Conservation (phyloP, 2,329 filamentous ascomycete species). For the Talaromyces piceae region DNA sequence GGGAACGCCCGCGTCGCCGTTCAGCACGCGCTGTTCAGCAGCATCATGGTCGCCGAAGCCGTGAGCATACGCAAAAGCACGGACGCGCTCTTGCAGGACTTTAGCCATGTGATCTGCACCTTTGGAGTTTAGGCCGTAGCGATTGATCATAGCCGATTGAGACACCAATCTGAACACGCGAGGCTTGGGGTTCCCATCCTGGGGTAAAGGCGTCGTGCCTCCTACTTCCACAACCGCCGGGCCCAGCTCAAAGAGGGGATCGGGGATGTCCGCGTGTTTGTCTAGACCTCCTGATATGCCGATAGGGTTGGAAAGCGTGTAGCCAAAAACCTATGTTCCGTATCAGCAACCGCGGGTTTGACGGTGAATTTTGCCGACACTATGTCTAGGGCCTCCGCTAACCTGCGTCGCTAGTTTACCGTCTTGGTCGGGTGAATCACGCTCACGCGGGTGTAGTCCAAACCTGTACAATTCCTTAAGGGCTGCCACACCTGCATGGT, state of each 20-base stretch:
- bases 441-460: constrained; percentile 74
- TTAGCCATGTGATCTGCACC: constrained; percentile 83
- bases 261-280: constrained; percentile 85
- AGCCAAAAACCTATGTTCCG: constrained; percentile 73
- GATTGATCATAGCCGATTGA: constrained; percentile 84
- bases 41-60: constrained; percentile 58
- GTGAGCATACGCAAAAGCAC: constrained; percentile 63
- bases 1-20: constrained; percentile 69
- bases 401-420: constrained; percentile 49
- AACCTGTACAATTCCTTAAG: constrained; percentile 67
- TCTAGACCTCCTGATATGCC: constrained; percentile 94
- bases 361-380: too few relatives aligned
- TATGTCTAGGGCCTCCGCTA: too few relatives aligned
- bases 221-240: constrained; percentile 86
- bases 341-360: too few relatives aligned
- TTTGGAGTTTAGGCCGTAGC: constrained; percentile 88
- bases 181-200: constrained; percentile 79
- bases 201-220: constrained; percentile 78
- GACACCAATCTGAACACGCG: constrained; percentile 80
- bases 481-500: constrained; percentile 65
- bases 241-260: constrained; percentile 75
- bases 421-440: constrained; percentile 51
- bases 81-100: constrained; percentile 67
- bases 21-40: constrained; percentile 64
- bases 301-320: constrained; percentile 73